Evolutionary conservation across 2,329 filamentous ascomycete genomes (phyloP).

Genomic region (Colletotrichum simmondsii): DNA sequence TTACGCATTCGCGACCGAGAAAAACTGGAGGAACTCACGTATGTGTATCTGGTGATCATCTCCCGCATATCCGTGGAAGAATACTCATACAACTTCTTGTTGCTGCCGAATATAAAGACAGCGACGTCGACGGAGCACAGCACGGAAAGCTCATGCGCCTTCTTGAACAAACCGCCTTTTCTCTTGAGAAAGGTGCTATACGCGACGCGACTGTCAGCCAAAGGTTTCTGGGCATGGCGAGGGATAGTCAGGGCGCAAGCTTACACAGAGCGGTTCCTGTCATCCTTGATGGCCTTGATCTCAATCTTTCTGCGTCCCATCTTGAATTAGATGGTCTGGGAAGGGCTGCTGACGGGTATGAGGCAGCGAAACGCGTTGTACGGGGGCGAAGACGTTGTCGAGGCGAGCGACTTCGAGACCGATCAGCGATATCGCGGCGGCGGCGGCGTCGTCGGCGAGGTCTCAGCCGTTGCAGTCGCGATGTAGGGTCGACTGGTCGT

Average conservation of each 20-base stretch:
- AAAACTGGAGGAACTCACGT: conserved; percentile 68
- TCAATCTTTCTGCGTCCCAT: conserved; percentile 99
- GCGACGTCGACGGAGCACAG: conserved; percentile 98
- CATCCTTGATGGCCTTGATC: conserved; percentile 99
- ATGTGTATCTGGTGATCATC: conserved; percentile 88
- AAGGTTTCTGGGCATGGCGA: background rate
- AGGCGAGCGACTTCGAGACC: conserved; percentile 12
- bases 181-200: conserved; percentile 94
- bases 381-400: conserved; percentile 8
- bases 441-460: conserved; percentile 18
- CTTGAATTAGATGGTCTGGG: conserved; percentile 39
- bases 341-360: background rate
- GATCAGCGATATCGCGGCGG: conserved; percentile 22
- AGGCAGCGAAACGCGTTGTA: background rate
- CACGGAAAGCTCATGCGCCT: conserved; percentile 97
- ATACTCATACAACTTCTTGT: conserved; percentile 99
- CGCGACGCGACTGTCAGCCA: conserved; percentile 29
- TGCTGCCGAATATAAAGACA: conserved; percentile 98
- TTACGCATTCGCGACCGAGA: background rate
- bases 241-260: conserved; percentile 47
- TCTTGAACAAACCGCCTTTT: conserved; percentile 99
- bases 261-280: conserved; percentile 97
- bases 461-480: conserved; percentile 25
- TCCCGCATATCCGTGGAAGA: conserved; percentile 94
- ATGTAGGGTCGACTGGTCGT: conserved; percentile 15